These are phyloP conservation scores for Solanum bulbocastanum DNA, from an alignment of 257 asterid species.

Conservation along the genomic window DNA sequence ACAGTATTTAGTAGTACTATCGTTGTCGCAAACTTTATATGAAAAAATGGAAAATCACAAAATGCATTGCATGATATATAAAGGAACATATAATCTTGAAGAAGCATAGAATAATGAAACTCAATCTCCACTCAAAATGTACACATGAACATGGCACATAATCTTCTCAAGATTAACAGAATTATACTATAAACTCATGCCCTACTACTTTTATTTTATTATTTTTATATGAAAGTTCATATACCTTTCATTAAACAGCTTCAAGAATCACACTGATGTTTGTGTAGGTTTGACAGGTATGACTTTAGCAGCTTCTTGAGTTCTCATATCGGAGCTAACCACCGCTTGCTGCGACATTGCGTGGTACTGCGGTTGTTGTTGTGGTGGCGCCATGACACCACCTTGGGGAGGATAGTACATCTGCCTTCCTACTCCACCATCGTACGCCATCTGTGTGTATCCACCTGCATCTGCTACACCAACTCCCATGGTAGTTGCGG, in stretches of 20 bases:
- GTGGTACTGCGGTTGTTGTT: constrained; percentile 35
- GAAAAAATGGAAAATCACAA: background rate
- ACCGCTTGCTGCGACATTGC: constrained; percentile 21
- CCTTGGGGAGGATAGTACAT: constrained; percentile 59
- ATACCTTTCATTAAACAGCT: background rate
- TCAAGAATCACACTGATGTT: constrained; percentile 22
- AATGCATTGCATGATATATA: background rate
- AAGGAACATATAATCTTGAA: background rate
- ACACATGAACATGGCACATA: background rate
- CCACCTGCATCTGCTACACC: constrained; percentile 14
- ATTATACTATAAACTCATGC: background rate
- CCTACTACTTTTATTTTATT: background rate
- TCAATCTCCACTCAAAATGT: background rate
- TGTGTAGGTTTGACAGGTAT: constrained; percentile 40
- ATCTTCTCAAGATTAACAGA: background rate
- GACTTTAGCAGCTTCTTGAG: constrained; percentile 36
- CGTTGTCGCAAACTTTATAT: background rate
- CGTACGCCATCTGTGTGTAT: constrained; percentile 68
- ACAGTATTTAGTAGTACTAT: background rate
- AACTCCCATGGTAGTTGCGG: constrained; percentile 7
- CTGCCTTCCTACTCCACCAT: constrained; percentile 56
- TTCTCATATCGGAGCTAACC: constrained; percentile 23
- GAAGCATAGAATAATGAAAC: background rate
- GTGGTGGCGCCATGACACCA: constrained; percentile 36
- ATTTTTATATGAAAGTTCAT: background rate